These are phyloP conservation scores for Kickxella alabastrina DNA, from an alignment of 192 early-diverging fungal species.

Conservation along the genomic window DNA sequence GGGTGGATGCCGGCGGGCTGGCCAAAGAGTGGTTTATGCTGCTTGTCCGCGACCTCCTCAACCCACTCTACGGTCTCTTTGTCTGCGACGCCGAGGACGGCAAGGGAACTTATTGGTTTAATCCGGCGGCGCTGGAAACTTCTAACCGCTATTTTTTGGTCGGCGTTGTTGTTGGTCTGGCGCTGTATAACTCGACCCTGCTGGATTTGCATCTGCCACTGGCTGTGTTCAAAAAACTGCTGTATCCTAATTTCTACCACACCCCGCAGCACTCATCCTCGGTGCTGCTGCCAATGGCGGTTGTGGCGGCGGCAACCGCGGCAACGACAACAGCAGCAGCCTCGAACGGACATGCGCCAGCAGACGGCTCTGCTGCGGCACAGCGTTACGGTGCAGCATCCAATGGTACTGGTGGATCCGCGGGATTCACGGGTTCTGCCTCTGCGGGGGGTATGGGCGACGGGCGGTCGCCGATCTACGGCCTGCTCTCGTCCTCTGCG, in stretches of 20 bases:
- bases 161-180: constrained; percentile 86
- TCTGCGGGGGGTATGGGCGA: constrained; percentile 5
- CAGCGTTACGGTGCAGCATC: constrained; percentile 8
- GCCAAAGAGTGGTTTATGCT: constrained; percentile 98
- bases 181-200: constrained; percentile 93
- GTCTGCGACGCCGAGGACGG: constrained; percentile 59
- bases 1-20: constrained; percentile 93
- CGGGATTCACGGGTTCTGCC: not conserved
- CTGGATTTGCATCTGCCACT: constrained; percentile 79
- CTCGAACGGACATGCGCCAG: not conserved
- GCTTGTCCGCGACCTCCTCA: constrained; percentile 86
- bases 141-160: constrained; percentile 85
- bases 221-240: constrained; percentile 86
- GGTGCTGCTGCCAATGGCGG: not conserved
- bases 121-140: constrained; percentile 69
- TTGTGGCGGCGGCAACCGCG: constrained; percentile 7
- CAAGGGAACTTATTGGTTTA: constrained; percentile 67
- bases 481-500: constrained; percentile 33
- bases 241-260: constrained; percentile 45
- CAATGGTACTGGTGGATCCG: not conserved
- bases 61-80: constrained; percentile 88
- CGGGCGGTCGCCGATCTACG: constrained; percentile 28
- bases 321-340: not conserved
- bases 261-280: not conserved
- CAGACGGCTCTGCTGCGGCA: not conserved